Conservation (phyloP, 345 rosid genomes). For the Firmiana major region DNA sequence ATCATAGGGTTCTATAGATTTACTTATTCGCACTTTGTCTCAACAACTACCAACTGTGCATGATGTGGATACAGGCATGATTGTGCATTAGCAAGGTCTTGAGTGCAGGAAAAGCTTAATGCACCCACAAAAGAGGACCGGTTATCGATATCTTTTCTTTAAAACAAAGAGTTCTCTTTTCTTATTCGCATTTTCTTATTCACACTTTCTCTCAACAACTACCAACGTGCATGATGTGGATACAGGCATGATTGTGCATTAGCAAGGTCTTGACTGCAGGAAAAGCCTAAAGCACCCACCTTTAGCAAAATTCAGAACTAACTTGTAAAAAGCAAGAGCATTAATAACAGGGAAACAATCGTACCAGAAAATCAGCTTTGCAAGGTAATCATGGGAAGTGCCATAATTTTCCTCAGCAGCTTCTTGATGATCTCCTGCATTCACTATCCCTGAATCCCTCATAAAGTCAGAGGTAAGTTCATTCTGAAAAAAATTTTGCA, state of each 20-base stretch:
- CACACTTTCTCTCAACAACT: too few species aligned
- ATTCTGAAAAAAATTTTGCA: constrained; percentile 47
- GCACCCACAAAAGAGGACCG: background rate
- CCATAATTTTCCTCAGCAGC: constrained; percentile 38
- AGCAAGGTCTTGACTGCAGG: too few species aligned
- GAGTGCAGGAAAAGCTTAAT: background rate
- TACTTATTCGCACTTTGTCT: background rate
- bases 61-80: background rate
- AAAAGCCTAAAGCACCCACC: too few species aligned
- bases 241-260: too few species aligned
- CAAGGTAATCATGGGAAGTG: constrained; percentile 81
- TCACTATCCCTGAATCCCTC: constrained; percentile 28
- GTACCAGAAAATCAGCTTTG: constrained; percentile 90
- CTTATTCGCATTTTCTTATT: too few species aligned
- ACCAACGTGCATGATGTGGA: too few species aligned
- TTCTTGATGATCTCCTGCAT: constrained; percentile 25
- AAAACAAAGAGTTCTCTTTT: too few species aligned
- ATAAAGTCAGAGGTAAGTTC: constrained; percentile 5
- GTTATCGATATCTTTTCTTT: too few species aligned
- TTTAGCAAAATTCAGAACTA: too few species aligned
- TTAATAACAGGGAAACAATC: background rate
- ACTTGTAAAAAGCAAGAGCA: too few species aligned
- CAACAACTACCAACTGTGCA: background rate
- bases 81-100: background rate
- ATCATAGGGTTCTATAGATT: background rate